These are phyloP conservation scores for Rhizopogon vinicolor DNA, from an alignment of 768 basidiomycete species.

Conservation along the genomic window DNA sequence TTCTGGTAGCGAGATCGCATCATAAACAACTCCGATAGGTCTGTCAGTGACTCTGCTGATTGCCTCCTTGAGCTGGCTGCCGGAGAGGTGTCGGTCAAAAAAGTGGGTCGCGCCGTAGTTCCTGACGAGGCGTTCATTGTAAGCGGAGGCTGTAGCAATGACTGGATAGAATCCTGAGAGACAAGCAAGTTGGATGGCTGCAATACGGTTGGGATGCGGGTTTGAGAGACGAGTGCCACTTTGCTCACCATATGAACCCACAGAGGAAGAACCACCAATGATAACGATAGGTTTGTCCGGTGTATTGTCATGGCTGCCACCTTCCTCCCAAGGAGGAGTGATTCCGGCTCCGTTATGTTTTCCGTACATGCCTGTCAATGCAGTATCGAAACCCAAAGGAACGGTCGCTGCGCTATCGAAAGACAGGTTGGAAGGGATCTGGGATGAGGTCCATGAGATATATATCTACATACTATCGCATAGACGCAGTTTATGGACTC, in stretches of 20 bases:
- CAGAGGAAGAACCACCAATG: constrained; percentile 43
- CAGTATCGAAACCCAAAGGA: constrained; percentile 42
- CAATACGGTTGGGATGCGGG: neutral
- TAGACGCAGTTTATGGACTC: neutral
- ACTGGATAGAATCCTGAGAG: constrained; percentile 37
- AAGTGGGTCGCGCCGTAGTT: constrained; percentile 36
- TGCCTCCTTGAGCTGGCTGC: constrained; percentile 11
- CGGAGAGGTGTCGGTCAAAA: constrained; percentile 26
- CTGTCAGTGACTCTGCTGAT: constrained; percentile 23
- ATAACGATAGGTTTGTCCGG: constrained; percentile 41
- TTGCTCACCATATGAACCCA: constrained; percentile 39
- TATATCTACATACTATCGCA: too few species aligned
- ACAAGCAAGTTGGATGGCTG: constrained; percentile 37
- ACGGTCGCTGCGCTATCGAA: constrained; percentile 44
- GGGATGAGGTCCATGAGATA: neutral
- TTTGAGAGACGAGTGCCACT: constrained; percentile 3
- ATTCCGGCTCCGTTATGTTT: constrained; percentile 34
- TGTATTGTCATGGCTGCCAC: constrained; percentile 30
- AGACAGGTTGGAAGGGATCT: constrained; percentile 41
- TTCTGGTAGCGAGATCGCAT: constrained; percentile 26
- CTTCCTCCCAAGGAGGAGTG: constrained; percentile 29
- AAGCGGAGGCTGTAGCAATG: constrained; percentile 34
- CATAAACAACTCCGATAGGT: constrained; percentile 21
- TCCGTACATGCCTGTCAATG: constrained; percentile 43
- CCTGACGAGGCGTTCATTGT: constrained; percentile 26